Base-by-base conservation (phyloP, 2,329 filamentous ascomycete genomes). In the Diplodia mutila region DNA sequence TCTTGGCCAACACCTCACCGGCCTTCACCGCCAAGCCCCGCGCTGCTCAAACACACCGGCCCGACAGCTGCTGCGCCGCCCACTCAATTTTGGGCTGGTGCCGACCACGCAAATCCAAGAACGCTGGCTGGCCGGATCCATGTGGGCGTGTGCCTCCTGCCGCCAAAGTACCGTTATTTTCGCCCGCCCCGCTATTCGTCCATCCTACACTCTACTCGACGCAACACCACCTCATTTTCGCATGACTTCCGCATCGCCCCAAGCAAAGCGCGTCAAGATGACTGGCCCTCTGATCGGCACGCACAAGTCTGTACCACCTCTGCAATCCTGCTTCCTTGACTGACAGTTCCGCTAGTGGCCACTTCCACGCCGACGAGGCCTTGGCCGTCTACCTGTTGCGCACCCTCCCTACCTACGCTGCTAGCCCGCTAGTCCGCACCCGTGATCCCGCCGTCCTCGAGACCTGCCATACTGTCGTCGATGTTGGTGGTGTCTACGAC, bases 281-380 rank as follows among this genome's bases (percentile, higher is more conserved):
- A 85, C 87, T 70, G 81, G 83, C 70, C 79, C 80, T 71, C 81
- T 89, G 73, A 96, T 97, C 78, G 95, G 94, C 76, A 99, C 95
- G 34, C 95, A 99, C 87, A 97, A 91, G 85, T 85, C 79, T 65
- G 72, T 66, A 37, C 65, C 64, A 46, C 54, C 34, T 34, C 37
- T 18, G 29, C 49, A 42, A 46, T 52, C 34, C 37, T 55, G 57
- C 48, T 55, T 29, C 53, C 21, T 16, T n/a, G n/a, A 49, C 63
- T 61, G 66, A 53, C 49, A 27, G 8, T 46, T 7, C 54, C 29
- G 48, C 63, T 69, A 87, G 85, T 82, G 95, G 95, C 73, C 93
- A 97, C 85, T 99, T 99, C 86, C 95, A 99, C 84, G 95, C 95
- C 79, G 95, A 99, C 80, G 95, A 99, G 84, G 94, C 95, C 69